Percentiles rank a stretch among this genome's conserved stretches.
Conservation (phyloP, 2,329 filamentous ascomycete genomes). For the Aspergillus fijiensis region DNA sequence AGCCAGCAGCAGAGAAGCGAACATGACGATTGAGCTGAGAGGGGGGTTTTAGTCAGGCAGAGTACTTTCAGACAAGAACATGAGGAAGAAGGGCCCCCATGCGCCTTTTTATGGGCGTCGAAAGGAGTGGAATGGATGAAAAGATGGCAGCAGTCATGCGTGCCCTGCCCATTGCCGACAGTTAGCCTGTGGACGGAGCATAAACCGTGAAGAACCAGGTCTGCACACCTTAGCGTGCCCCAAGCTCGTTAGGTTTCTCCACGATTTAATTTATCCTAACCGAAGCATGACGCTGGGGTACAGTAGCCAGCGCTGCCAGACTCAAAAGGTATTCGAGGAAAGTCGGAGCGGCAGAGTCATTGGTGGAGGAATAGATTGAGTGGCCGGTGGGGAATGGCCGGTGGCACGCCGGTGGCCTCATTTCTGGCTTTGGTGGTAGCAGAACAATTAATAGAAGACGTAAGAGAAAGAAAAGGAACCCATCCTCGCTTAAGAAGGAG, state of each 20-base stretch:
- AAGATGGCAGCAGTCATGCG: neutral
- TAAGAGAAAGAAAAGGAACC: neutral
- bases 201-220: neutral
- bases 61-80: neutral
- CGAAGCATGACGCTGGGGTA: neutral
- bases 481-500: neutral
- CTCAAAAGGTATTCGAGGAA: neutral
- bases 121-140: neutral
- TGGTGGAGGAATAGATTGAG: constrained; percentile 20
- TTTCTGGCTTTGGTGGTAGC: neutral
- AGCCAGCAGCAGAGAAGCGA: constrained; percentile 18
- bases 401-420: constrained; percentile 3
- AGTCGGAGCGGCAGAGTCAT: constrained; percentile 9
- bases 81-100: neutral
- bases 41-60: neutral
- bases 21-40: constrained; percentile 12
- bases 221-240: neutral
- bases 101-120: neutral
- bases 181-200: neutral
- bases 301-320: neutral
- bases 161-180: neutral
- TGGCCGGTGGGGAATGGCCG: constrained; percentile 2
- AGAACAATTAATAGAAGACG: neutral
- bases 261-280: constrained; percentile 1
- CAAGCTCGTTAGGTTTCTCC: constrained; percentile 1